These are phyloP conservation scores for Nicotiana benthamiana DNA, from an alignment of 257 asterid genomes.

Conservation along the genomic window DNA sequence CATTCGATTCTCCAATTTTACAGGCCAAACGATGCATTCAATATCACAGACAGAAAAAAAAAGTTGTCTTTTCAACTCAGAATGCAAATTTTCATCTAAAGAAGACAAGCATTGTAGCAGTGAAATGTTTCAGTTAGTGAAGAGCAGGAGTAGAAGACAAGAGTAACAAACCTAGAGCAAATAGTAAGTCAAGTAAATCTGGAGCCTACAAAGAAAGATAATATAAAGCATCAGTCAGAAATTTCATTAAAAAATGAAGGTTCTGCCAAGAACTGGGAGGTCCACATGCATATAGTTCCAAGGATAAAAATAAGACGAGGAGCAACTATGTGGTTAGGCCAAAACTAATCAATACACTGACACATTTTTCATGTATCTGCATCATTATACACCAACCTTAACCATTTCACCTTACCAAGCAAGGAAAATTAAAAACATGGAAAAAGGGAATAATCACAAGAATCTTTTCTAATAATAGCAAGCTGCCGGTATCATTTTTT, in stretches of 20 bases:
- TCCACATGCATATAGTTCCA: background rate
- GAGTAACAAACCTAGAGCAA: slow-evolving; percentile 48
- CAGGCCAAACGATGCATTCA: background rate
- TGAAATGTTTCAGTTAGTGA: background rate
- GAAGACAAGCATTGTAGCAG: background rate
- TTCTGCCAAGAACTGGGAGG: background rate
- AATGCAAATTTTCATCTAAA: background rate
- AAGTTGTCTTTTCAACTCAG: background rate
- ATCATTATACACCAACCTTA: background rate
- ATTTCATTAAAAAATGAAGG: background rate
- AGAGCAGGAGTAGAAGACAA: background rate
- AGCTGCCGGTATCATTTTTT: background rate
- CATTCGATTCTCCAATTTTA: background rate
- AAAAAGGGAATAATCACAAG: background rate
- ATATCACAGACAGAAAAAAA: background rate
- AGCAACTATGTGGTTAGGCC: background rate
- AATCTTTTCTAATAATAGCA: background rate
- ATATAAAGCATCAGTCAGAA: slow-evolving; percentile 13
- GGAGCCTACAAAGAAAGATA: slow-evolving; percentile 67
- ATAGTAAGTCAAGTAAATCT: slow-evolving; percentile 69
- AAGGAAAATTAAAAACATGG: background rate
- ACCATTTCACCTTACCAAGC: background rate
- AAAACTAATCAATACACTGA: background rate
- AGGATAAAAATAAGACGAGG: background rate
- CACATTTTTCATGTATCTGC: background rate